Base-by-base conservation (phyloP, 495 filamentous ascomycete species). In the Penicillium ochrochloron region DNA sequence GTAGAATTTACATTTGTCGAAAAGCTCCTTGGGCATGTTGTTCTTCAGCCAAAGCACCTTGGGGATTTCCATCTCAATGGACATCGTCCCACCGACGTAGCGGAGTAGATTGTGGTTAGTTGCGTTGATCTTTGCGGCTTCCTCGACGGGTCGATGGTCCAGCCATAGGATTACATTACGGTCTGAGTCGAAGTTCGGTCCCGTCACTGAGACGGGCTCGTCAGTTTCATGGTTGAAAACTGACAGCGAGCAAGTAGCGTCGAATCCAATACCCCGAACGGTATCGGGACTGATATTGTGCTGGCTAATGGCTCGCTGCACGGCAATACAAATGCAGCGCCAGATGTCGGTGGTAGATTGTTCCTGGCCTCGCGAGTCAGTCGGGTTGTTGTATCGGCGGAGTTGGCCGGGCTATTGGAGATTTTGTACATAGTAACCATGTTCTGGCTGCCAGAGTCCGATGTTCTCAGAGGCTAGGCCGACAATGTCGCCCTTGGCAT, bases 281-380 rank as follows among this genome's bases (percentile, higher is more conserved):
- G 84, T 85, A 57, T 74, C 75, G 7, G 89, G 84, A 66, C 91
- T 86, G 71, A 97, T 87, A 69, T 87, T 89, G 59, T 95, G 89
- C 72, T 94, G 86, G 70, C 83, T 84, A 67, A 97, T 81, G 34
- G 91, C 91, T 37, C 87, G 84, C 62, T 91, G 88, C 34, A 96
- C 91, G 41, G 91, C 93, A 57, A 81, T 77, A 73, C 92, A 95
- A 73, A 99, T 95, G 73, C 91, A 90, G 54, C 85, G 83, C 95
- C 95, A 99, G 67, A 98, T 98, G 76, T 99, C 92, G 55, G 85
- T 90, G 1, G 95, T 99, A 19, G 94, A 97, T 94, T 99, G 95
- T 82, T 99, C 95, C 92, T 96, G 62, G n/a, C 33, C 34, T 31
- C 35, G n/a, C n/a, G 19, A 17, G 55, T 79, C 58, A 76, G 71